phyloP scores from a whole-genome alignment of 2,329 filamentous ascomycete species.

The Penicillium brasilianum region DNA sequence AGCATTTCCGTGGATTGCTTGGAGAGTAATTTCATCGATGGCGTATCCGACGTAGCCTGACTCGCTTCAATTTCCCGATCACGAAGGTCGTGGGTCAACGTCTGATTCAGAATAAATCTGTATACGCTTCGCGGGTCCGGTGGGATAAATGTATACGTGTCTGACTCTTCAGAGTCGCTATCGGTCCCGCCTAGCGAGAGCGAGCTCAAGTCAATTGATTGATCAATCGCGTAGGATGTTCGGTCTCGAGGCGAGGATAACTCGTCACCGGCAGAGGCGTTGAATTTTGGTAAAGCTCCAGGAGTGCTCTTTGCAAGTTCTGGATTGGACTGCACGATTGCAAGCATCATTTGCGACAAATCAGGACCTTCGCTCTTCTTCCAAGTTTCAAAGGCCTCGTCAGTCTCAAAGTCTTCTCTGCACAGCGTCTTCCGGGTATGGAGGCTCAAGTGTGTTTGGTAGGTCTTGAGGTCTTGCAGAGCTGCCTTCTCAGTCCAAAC shows the following conservation, averaged over 20 bases:
- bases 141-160: slow-evolving; percentile 87
- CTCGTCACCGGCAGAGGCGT: slow-evolving; percentile 51
- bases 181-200: slow-evolving; percentile 63
- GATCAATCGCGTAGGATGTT: slow-evolving; percentile 66
- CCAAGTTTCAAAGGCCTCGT: slow-evolving; percentile 88
- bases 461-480: slow-evolving; percentile 87
- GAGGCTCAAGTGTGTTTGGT: slow-evolving; percentile 85
- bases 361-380: slow-evolving; percentile 87
- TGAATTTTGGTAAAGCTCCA: slow-evolving; percentile 63
- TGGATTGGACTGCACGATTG: slow-evolving; percentile 83
- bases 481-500: slow-evolving; percentile 92
- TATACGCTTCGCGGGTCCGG: slow-evolving; percentile 82
- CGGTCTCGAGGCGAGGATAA: slow-evolving; percentile 53
- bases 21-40: slow-evolving; percentile 64
- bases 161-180: slow-evolving; percentile 48
- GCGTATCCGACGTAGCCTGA: slow-evolving; percentile 54
- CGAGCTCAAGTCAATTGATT: slow-evolving; percentile 63
- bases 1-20: slow-evolving; percentile 81
- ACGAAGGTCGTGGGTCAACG: slow-evolving; percentile 66
- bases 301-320: slow-evolving; percentile 80
- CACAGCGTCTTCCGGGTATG: slow-evolving; percentile 77
- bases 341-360: slow-evolving; percentile 89
- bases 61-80: slow-evolving; percentile 59
- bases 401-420: slow-evolving; percentile 84
- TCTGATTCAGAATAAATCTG: slow-evolving; percentile 78